Percentiles rank a stretch among this genome's conserved stretches.
Evolutionary conservation across 306 rosid species (phyloP).

Genomic region (Mucuna pruriens): DNA sequence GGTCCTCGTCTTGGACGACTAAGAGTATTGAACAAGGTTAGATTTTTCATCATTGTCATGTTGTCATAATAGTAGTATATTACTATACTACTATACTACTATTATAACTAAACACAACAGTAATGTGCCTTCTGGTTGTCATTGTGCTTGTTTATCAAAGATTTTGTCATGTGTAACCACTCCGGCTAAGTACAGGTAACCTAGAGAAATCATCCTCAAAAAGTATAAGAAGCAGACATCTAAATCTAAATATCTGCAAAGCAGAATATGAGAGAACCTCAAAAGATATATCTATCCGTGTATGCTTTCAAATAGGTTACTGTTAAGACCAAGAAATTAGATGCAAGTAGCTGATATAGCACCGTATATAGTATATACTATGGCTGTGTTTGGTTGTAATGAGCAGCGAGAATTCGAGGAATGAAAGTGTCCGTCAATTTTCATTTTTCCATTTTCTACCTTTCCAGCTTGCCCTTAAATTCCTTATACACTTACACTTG

Average conservation of each 20-base stretch:
- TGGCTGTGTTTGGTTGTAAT: background rate
- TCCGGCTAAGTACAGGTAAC: background rate
- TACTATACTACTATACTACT: background rate
- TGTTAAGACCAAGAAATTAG: conserved; percentile 24
- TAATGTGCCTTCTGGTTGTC: background rate
- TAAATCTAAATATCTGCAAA: conserved; percentile 11
- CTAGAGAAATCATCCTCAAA: conserved; percentile 10
- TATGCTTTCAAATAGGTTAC: background rate
- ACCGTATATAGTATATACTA: background rate
- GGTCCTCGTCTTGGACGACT: conserved; percentile 91
- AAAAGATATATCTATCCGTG: background rate
- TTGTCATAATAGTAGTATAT: no score
- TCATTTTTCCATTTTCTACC: conserved; percentile 12
- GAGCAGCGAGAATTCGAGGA: background rate
- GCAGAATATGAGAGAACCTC: background rate
- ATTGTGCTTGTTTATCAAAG: background rate
- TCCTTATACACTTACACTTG: background rate
- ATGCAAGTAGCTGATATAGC: background rate
- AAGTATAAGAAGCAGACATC: conserved; percentile 10
- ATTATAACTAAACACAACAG: no score
- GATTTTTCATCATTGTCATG: conserved; percentile 19
- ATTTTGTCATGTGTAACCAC: background rate
- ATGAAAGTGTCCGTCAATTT: background rate
- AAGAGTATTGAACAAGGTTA: conserved; percentile 76
- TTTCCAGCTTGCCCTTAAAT: background rate